phyloP scores from a whole-genome alignment of 306 rosid species.

The Parietaria judaica region DNA sequence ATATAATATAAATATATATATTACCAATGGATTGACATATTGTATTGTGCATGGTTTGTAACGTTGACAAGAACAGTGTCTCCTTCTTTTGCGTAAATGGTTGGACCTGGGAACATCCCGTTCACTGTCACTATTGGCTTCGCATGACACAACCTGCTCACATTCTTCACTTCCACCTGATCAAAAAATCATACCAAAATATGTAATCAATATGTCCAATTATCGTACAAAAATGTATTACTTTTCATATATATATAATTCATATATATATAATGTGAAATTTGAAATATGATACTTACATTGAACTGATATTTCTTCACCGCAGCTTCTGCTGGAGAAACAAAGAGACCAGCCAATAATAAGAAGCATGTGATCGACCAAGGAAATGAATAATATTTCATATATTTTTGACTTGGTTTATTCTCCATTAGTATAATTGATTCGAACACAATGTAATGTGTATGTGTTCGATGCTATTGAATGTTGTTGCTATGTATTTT shows the following conservation, averaged over 20 bases:
- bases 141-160: slow-evolving; percentile 29
- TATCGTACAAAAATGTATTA: too few species aligned
- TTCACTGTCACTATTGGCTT: slow-evolving; percentile 31
- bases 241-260: too few species aligned
- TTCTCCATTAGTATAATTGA: too few species aligned
- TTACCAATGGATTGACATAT: slow-evolving; percentile 36
- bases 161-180: slow-evolving; percentile 29
- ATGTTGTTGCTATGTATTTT: not conserved
- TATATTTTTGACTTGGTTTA: not conserved
- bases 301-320: slow-evolving; percentile 17
- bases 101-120: slow-evolving; percentile 35
- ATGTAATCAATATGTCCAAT: too few species aligned
- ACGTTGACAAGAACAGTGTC: slow-evolving; percentile 27
- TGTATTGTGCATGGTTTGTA: slow-evolving; percentile 25
- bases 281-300: slow-evolving; percentile 4
- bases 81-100: slow-evolving; percentile 30
- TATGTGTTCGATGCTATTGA: not conserved
- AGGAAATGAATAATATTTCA: not conserved
- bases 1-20: too few species aligned
- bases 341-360: slow-evolving; percentile 1
- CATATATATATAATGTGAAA: too few species aligned
- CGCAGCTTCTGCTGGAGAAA: slow-evolving; percentile 17
- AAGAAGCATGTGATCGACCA: not conserved
- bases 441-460: too few species aligned
- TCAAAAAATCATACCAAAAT: not conserved